Conservation (phyloP, 1,284 basidiomycete species). For the Leccinum fallax region DNA sequence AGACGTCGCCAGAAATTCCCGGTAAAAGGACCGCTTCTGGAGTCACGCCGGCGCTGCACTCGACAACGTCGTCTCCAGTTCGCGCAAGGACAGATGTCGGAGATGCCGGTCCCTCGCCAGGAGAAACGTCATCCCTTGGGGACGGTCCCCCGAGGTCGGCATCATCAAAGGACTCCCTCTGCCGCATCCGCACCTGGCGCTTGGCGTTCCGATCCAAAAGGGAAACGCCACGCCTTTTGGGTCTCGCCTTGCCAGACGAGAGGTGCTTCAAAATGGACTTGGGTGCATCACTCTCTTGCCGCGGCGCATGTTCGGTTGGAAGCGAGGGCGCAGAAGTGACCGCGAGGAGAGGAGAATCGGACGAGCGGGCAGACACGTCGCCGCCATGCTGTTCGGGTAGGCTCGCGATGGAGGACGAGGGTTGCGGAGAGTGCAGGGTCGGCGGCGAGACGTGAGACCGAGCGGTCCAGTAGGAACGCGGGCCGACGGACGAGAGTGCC, state of each 20-base stretch:
- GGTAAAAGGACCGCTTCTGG: constrained; percentile 28
- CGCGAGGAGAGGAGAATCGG: constrained; percentile 26
- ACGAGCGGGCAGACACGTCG: constrained; percentile 22
- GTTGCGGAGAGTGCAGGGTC: constrained; percentile 10
- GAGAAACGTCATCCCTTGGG: constrained; percentile 34
- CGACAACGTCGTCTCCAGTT: constrained; percentile 49
- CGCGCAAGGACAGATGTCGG: constrained; percentile 63
- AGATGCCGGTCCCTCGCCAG: constrained; percentile 44
- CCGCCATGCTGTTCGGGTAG: constrained; percentile 19
- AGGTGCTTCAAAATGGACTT: constrained; percentile 30
- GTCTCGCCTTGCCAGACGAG: constrained; percentile 8
- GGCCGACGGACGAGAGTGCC: constrained; percentile 23
- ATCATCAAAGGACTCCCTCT: constrained; percentile 3
- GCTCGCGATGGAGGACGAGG: constrained; percentile 19
- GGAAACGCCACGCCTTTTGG: constrained; percentile 18
- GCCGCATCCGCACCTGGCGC: constrained; percentile 9
- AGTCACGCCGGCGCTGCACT: constrained; percentile 64
- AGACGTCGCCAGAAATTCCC: constrained; percentile 45
- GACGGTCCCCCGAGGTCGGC: background rate
- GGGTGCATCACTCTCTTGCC: constrained; percentile 14
- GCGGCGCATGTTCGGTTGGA: constrained; percentile 6
- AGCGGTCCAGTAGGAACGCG: constrained; percentile 27
- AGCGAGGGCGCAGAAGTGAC: constrained; percentile 14
- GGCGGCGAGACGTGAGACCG: constrained; percentile 18
- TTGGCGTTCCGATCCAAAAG: constrained; percentile 18